These are phyloP conservation scores for Blastocystis sp. DNA, from an alignment of 352 stramenopile species.

Conservation along the genomic window DNA sequence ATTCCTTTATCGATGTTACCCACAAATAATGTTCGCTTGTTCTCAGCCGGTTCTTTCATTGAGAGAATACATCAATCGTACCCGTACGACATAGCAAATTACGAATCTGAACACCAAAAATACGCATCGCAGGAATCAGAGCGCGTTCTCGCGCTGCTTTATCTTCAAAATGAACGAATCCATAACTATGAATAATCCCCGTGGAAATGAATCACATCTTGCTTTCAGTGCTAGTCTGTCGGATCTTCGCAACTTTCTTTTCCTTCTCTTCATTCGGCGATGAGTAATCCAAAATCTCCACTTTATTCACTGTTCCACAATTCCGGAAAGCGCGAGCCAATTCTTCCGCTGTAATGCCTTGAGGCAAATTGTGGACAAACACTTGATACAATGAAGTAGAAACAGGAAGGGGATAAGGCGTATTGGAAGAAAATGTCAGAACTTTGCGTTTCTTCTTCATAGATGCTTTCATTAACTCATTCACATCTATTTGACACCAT, in stretches of 20 bases:
- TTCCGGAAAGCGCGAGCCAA: conserved; percentile 34
- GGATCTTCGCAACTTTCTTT: conserved; percentile 13
- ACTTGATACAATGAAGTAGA: conserved; percentile 52
- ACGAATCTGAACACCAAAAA: conserved; percentile 59
- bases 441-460: conserved; percentile 35
- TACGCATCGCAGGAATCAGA: conserved; percentile 52
- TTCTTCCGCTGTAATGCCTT: conserved; percentile 35
- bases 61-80: neutral
- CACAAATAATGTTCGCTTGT: conserved; percentile 60
- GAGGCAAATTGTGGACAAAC: conserved; percentile 51
- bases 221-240: conserved; percentile 7
- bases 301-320: conserved; percentile 56
- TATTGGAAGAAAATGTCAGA: conserved; percentile 45
- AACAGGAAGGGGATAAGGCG: neutral
- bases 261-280: conserved; percentile 11
- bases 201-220: neutral
- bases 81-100: conserved; percentile 54
- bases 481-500: neutral
- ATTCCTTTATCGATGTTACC: conserved; percentile 51
- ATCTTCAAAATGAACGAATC: conserved; percentile 57
- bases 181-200: neutral
- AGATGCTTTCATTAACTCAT: neutral
- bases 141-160: conserved; percentile 26
- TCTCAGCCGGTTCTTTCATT: conserved; percentile 54
- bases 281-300: conserved; percentile 61